These are phyloP conservation scores for Gentiana macrophylla DNA, from an alignment of 257 asterid species.

Conservation along the genomic window DNA sequence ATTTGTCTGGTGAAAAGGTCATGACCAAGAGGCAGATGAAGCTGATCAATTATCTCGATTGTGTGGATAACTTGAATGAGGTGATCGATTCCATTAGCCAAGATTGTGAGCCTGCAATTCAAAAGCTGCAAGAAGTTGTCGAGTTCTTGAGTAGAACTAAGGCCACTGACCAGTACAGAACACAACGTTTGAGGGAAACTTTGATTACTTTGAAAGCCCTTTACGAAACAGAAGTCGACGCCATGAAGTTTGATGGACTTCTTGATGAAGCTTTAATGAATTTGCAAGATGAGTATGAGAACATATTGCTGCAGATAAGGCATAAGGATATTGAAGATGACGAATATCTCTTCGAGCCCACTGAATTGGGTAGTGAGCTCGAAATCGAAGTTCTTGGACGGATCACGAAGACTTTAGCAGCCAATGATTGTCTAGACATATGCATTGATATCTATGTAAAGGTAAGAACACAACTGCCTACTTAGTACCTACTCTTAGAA, in stretches of 20 bases:
- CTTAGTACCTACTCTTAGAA: too few relatives aligned
- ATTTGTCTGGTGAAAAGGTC: conserved; percentile 28
- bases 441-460: conserved; percentile 69
- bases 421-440: conserved; percentile 71
- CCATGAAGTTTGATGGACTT: conserved; percentile 65
- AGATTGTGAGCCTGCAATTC: conserved; percentile 62
- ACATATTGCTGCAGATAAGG: conserved; percentile 38
- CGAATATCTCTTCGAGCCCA: conserved; percentile 12
- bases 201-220: conserved; percentile 55
- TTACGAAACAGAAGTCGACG: conserved; percentile 60
- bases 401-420: conserved; percentile 48
- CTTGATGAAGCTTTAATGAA: conserved; percentile 69
- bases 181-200: conserved; percentile 48
- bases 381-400: conserved; percentile 47
- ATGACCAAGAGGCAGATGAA: conserved; percentile 26
- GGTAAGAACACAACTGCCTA: conserved; percentile 22
- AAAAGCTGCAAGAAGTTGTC: conserved; percentile 75
- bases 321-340: conserved; percentile 24
- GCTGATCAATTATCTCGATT: conserved; percentile 49
- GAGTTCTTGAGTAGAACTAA: conserved; percentile 85
- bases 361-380: conserved; percentile 40
- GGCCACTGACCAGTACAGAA: conserved; percentile 60
- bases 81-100: conserved; percentile 32
- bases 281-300: conserved; percentile 79
- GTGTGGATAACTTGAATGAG: conserved; percentile 40